Evolutionary conservation across 1,284 basidiomycete genomes (phyloP), one percentile per base, ranked within the genome.

Genomic region (Afroboletus lepidellus): DNA sequence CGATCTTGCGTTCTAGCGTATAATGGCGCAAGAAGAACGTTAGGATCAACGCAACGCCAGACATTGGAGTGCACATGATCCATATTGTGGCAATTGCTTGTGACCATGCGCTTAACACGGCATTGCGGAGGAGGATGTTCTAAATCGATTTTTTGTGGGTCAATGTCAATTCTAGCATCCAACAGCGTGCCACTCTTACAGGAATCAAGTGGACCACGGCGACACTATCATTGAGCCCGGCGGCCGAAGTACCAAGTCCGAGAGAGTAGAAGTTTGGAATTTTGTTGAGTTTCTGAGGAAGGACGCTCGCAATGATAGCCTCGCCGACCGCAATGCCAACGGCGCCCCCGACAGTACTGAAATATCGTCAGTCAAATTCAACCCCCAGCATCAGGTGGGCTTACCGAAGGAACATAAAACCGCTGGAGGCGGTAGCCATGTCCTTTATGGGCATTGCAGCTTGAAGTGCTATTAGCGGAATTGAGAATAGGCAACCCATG

Each of bases 391-490:
- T 32, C 8, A 20, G 20, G 38, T 13, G 1, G 23, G 48, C 69
- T 46, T 60, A 83, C 83, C 88, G 77, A 53, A 90, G 70, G 61
- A 92, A 84, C n/a, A 81, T 80, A 62, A 85, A 87, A 0, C 83
- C 81, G 2, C 78, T 73, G 0, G 90, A 90, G 53, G 80, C 83
- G 0, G 89, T 90, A 2, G 88, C 85, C 87, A 91, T 88, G 59
- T 91, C 87, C 59, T 83, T 85, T 23, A 88, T 60, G 0, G 90
- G 90, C 87, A 92, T 91, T 0, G 88, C 85, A 1, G 88, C 87
- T 71, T 91, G 89, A 13, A 91, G 68, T 20, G 76, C 85, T 53
- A 90, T 83, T 11, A 90, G 69, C 0, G 87, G 87, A 8, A 82
- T 77, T 68, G 85, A 84, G 74, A 87, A 87, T 41, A 88, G 66